Percentiles rank a stretch among this genome's conserved stretches.
These are phyloP conservation scores for Penicillium alfredii DNA, from an alignment of 495 filamentous ascomycete species.

Conservation along the genomic window DNA sequence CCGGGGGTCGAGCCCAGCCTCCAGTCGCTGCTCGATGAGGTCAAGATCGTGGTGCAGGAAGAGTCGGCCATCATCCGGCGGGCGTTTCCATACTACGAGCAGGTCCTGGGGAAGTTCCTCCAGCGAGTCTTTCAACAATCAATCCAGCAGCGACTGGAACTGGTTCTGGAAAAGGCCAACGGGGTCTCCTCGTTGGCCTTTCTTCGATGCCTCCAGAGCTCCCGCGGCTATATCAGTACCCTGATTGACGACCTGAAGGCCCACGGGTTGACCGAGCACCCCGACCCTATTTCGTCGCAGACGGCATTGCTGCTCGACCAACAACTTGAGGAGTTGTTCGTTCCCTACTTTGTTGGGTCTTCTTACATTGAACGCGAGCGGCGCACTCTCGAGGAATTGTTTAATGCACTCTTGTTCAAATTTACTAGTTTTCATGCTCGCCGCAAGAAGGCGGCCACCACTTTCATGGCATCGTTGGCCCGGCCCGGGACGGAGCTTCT, in stretches of 20 bases:
- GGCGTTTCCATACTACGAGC: conserved; percentile 93
- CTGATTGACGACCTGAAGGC: conserved; percentile 89
- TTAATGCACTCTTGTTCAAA: conserved; percentile 88
- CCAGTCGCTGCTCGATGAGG: conserved; percentile 86
- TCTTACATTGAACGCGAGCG: conserved; percentile 95
- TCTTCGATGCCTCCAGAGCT: conserved; percentile 82
- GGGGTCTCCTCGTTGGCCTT: conserved; percentile 88
- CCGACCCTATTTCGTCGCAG: conserved; percentile 82
- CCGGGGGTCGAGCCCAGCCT: conserved; percentile 88
- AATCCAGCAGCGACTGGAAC: conserved; percentile 89
- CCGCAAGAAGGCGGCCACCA: conserved; percentile 76
- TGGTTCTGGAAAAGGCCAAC: conserved; percentile 92
- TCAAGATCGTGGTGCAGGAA: conserved; percentile 91
- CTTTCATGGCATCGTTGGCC: conserved; percentile 84
- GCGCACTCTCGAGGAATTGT: conserved; percentile 82
- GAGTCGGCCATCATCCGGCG: conserved; percentile 93
- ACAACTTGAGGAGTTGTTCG: conserved; percentile 92
- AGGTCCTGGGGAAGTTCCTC: conserved; percentile 83
- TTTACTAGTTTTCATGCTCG: conserved; percentile 89
- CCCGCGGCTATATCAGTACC: conserved; percentile 74
- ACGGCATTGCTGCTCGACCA: conserved; percentile 84
- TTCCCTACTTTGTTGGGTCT: conserved; percentile 89
- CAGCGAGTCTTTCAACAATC: conserved; percentile 97
- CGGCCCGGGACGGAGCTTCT: conserved; percentile 79
- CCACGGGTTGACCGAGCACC: conserved; percentile 92